A percentile compares a stretch with the other conserved stretches of the same genome.
These are phyloP conservation scores for Cystobasidiopsis lactophilus DNA, from an alignment of 768 basidiomycete species.

Conservation along the genomic window DNA sequence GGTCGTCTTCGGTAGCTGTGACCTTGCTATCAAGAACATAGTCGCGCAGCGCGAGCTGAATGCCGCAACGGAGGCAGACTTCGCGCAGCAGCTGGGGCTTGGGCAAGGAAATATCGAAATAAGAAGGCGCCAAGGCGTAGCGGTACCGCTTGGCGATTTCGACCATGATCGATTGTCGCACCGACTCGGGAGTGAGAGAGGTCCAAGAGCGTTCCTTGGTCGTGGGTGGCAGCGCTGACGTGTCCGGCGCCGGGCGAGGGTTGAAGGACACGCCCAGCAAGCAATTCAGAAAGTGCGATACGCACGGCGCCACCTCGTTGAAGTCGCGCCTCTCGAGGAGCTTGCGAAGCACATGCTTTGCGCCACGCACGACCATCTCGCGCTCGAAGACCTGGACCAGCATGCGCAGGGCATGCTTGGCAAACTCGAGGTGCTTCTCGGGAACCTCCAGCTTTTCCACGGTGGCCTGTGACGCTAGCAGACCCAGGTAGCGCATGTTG, in stretches of 20 bases:
- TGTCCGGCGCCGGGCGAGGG: conserved; percentile 23
- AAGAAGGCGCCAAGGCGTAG: conserved; percentile 21
- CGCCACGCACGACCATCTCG: conserved; percentile 29
- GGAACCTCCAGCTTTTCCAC: background rate
- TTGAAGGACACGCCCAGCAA: conserved; percentile 24
- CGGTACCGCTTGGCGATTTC: conserved; percentile 25
- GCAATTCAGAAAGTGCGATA: conserved; percentile 31
- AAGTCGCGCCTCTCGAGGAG: conserved; percentile 20
- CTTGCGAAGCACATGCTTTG: conserved; percentile 27
- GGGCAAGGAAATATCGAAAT: conserved; percentile 21
- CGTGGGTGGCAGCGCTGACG: conserved; percentile 17
- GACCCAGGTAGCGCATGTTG: conserved; percentile 31
- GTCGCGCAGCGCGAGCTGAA: conserved; percentile 26
- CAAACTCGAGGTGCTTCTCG: background rate
- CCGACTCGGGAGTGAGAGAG: conserved; percentile 23
- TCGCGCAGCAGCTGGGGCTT: conserved; percentile 27
- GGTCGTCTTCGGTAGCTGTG: background rate
- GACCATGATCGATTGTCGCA: conserved; percentile 21
- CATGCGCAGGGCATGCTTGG: background rate
- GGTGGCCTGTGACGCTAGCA: conserved; percentile 1
- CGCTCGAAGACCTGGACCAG: conserved; percentile 16
- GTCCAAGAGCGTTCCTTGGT: conserved; percentile 22
- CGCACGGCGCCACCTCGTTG: conserved; percentile 17
- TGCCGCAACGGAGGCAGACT: conserved; percentile 24
- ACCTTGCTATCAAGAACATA: conserved; percentile 21